phyloP scores from a whole-genome alignment of 2,329 filamentous ascomycete species.

The Neofusicoccum cordaticola region DNA sequence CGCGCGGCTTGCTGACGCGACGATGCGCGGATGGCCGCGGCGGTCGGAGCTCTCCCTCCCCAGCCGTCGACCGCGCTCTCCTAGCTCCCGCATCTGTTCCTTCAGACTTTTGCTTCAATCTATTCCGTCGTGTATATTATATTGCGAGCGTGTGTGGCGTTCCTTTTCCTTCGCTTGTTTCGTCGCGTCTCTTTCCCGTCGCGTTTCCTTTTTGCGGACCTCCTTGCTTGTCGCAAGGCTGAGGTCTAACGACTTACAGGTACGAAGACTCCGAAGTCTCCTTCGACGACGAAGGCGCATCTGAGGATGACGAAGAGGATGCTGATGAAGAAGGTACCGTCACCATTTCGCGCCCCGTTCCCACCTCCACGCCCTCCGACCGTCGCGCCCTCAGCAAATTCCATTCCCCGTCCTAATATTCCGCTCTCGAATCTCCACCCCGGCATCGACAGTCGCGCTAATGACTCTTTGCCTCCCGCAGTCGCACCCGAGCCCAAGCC shows the following conservation, averaged over 20 bases:
- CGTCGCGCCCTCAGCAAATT: not conserved
- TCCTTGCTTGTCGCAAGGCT: constrained; percentile 1
- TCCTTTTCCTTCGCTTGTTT: not conserved
- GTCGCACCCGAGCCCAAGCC: constrained; percentile 23
- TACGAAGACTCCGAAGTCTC: constrained; percentile 18
- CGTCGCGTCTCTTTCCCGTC: not conserved
- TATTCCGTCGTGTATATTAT: not conserved
- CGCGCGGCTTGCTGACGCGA: constrained; percentile 6
- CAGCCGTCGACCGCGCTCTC: not conserved
- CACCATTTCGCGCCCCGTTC: not conserved
- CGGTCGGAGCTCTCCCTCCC: not conserved
- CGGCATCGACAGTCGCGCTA: not conserved
- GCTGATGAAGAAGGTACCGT: not conserved
- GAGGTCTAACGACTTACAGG: constrained; percentile 12
- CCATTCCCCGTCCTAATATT: not conserved
- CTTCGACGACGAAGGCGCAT: constrained; percentile 17
- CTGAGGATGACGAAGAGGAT: constrained; percentile 16
- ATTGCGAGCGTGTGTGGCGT: not conserved
- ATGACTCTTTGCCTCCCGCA: not conserved
- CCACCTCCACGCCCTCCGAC: not conserved
- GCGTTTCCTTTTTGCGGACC: not conserved
- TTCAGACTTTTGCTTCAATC: not conserved
- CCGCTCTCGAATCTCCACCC: not conserved
- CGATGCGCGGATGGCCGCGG: not conserved
- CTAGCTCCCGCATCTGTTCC: not conserved